Evolutionary conservation across 305 asterid species (phyloP).

Genomic region (Solanum hybrid): DNA sequence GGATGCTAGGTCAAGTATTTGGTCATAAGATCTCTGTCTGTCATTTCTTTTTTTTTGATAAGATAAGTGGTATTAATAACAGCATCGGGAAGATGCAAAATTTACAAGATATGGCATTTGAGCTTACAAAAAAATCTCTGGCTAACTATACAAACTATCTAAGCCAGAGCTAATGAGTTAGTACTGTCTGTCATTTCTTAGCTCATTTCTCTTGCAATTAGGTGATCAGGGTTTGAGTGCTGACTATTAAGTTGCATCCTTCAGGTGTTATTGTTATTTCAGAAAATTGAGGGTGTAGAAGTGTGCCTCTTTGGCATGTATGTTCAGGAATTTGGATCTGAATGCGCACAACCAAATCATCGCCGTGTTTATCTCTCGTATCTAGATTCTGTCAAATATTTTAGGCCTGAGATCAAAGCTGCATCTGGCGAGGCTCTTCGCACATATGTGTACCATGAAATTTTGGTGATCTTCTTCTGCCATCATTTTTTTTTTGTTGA

Average conservation of each 20-base stretch:
- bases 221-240: conserved; percentile 1
- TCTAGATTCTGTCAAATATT: conserved; percentile 95
- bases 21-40: conserved; percentile 1
- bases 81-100: too few species aligned
- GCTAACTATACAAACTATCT: too few species aligned
- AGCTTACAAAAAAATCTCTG: too few species aligned
- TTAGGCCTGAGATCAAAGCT: conserved; percentile 87
- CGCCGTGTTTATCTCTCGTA: conserved; percentile 96
- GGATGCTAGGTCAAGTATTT: background rate
- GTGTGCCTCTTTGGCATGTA: conserved; percentile 99
- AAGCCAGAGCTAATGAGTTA: too few species aligned
- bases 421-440: conserved; percentile 97
- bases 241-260: conserved; percentile 22
- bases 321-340: conserved; percentile 97
- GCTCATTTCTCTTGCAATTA: background rate
- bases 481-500: background rate
- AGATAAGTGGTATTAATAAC: too few species aligned
- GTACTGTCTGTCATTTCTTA: background rate
- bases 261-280: conserved; percentile 84
- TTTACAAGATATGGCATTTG: too few species aligned
- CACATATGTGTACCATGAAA: conserved; percentile 94
- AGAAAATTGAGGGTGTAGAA: conserved; percentile 95
- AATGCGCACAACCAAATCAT: conserved; percentile 93
- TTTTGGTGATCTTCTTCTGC: conserved; percentile 48
- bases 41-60: too few species aligned